Evolutionary conservation across 345 rosid species (phyloP).

Genomic region (Moricandia arvensis): DNA sequence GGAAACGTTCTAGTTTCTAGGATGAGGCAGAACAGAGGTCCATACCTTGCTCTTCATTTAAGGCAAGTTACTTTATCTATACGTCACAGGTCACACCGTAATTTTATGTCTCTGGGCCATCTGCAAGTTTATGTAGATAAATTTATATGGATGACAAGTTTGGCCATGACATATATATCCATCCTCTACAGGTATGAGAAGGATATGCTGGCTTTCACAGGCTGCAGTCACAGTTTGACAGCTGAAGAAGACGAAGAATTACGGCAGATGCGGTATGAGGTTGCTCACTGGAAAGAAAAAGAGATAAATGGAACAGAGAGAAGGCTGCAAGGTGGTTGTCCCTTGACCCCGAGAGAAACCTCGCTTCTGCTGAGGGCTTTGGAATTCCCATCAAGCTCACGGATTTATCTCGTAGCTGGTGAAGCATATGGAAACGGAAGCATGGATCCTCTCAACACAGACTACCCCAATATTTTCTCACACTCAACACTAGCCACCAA

Average conservation of each 20-base stretch:
- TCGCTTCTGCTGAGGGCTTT: constrained; percentile 80
- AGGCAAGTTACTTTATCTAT: constrained; percentile 50
- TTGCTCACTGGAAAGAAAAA: constrained; percentile 88
- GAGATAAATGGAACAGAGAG: constrained; percentile 90
- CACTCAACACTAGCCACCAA: constrained; percentile 77
- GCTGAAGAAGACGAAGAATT: constrained; percentile 83
- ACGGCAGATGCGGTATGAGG: constrained; percentile 74
- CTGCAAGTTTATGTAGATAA: not conserved
- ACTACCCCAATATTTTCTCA: constrained; percentile 73
- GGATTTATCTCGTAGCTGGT: constrained; percentile 95
- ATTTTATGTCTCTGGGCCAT: not conserved
- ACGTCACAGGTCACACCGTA: not conserved
- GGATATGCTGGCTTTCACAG: constrained; percentile 99
- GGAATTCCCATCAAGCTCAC: constrained; percentile 70
- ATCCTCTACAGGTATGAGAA: constrained; percentile 72
- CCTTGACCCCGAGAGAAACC: constrained; percentile 92
- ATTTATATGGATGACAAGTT: constrained; percentile 5
- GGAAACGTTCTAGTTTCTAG: constrained; percentile 74
- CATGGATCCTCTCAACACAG: constrained; percentile 66
- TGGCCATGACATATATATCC: constrained; percentile 14
- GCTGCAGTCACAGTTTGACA: constrained; percentile 86
- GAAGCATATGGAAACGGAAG: constrained; percentile 88
- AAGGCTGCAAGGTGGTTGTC: constrained; percentile 89
- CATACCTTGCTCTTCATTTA: constrained; percentile 91
- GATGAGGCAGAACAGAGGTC: constrained; percentile 72